Evolutionary conservation across 768 basidiomycete species (phyloP).

Genomic region (Cyathus striatus): DNA sequence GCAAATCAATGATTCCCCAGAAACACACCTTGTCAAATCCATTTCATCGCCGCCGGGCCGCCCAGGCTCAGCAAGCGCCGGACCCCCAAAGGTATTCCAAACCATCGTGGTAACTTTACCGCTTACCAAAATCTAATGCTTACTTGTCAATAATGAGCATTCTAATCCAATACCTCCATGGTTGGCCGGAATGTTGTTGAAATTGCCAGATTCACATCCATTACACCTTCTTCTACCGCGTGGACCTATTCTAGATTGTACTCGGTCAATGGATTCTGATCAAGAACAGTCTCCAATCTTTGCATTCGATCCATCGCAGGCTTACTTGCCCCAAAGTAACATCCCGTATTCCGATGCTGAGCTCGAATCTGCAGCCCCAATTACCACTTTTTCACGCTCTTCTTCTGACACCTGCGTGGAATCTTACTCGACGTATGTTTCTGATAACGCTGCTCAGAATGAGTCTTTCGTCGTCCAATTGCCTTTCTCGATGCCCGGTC

Average conservation of each 20-base stretch:
- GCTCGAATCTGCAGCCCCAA: too few species aligned
- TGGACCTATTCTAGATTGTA: too few species aligned
- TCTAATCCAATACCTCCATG: constrained; percentile 44
- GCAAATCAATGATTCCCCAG: too few species aligned
- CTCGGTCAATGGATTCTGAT: too few species aligned
- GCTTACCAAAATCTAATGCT: constrained; percentile 2
- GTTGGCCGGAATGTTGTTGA: constrained; percentile 48
- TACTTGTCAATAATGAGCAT: constrained; percentile 7
- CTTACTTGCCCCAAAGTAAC: too few species aligned
- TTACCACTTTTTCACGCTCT: too few species aligned
- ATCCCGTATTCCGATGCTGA: too few species aligned
- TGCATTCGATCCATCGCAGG: constrained; percentile 5
- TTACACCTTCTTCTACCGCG: constrained; percentile 36
- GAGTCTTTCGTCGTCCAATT: too few species aligned
- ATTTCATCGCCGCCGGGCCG: background rate
- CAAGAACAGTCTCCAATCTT: constrained; percentile 5
- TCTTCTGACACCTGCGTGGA: background rate
- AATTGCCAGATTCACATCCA: constrained; percentile 40
- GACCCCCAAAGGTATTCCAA: background rate
- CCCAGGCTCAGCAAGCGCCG: background rate
- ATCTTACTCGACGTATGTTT: background rate
- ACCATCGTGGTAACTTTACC: too few species aligned
- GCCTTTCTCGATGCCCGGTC: constrained; percentile 23
- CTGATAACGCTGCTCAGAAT: background rate
- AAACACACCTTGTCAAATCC: background rate